phyloP scores from a whole-genome alignment of 306 rosid genomes.

The Quercus wislizeni region DNA sequence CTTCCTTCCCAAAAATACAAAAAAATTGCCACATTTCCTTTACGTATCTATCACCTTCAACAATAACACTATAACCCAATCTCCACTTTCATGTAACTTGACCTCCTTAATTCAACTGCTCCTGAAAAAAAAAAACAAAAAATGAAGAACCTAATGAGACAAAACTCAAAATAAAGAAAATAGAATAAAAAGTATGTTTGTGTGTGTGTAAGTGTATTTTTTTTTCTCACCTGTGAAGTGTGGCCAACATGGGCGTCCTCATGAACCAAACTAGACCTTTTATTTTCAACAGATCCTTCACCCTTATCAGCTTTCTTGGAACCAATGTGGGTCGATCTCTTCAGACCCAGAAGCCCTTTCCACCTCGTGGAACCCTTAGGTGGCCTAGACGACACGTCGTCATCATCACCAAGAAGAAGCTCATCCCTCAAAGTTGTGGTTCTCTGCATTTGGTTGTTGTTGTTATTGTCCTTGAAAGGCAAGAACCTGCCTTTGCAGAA shows the following conservation, averaged over 20 bases:
- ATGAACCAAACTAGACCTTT: conserved; percentile 36
- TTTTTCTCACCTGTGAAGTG: conserved; percentile 43
- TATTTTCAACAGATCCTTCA: conserved; percentile 26
- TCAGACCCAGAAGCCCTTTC: conserved; percentile 82
- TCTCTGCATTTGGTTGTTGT: conserved; percentile 41
- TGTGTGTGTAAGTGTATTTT: too few species aligned
- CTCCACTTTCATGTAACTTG: conserved; percentile 46
- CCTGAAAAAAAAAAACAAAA: conserved; percentile 34
- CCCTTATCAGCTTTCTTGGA: conserved; percentile 54
- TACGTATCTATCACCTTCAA: conserved; percentile 33
- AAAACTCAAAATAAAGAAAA: conserved; percentile 1
- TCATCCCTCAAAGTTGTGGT: conserved; percentile 81
- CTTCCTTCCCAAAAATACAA: conserved; percentile 2
- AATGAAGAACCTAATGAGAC: not conserved
- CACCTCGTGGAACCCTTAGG: conserved; percentile 67
- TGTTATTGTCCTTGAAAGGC: conserved; percentile 59
- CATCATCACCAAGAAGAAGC: conserved; percentile 51
- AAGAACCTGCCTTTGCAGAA: conserved; percentile 77
- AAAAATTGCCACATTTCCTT: conserved; percentile 27
- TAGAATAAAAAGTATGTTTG: not conserved
- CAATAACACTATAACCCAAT: conserved; percentile 39
- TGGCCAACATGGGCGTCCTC: conserved; percentile 30
- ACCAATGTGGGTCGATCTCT: conserved; percentile 57
- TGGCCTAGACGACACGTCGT: conserved; percentile 47
- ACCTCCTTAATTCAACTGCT: conserved; percentile 43